Evolutionary conservation across 2,329 filamentous ascomycete genomes (phyloP).

Genomic region (Sporothrix brasiliensis): DNA sequence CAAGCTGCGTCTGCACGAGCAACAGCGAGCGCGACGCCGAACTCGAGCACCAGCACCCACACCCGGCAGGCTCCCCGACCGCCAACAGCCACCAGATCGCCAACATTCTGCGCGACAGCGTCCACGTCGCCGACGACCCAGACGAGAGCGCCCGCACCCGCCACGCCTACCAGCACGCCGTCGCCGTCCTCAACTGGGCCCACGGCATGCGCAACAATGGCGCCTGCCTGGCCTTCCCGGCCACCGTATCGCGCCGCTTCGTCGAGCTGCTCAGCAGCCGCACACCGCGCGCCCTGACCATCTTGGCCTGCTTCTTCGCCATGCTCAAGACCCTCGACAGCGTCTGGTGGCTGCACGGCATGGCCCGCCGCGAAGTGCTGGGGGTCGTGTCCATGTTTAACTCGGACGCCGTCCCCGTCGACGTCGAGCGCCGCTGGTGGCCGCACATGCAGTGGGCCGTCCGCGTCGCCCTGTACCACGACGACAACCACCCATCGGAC

Average conservation of each 20-base stretch:
- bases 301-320: conserved; percentile 68
- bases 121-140: conserved; percentile 26
- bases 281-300: conserved; percentile 63
- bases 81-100: conserved; percentile 39
- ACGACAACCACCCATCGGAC: conserved; percentile 48
- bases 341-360: conserved; percentile 71
- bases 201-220: conserved; percentile 62
- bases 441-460: conserved; percentile 64
- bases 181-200: conserved; percentile 69
- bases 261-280: conserved; percentile 62
- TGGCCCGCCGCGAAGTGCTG: conserved; percentile 66
- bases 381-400: conserved; percentile 64
- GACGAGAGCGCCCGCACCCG: conserved; percentile 45
- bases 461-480: conserved; percentile 61
- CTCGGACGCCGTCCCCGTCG: conserved; percentile 51
- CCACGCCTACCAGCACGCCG: conserved; percentile 64
- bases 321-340: conserved; percentile 63
- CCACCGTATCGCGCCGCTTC: conserved; percentile 64
- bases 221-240: conserved; percentile 64
- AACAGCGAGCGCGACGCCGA: conserved; percentile 18
- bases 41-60: not conserved
- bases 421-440: conserved; percentile 57
- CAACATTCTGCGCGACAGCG: conserved; percentile 41
- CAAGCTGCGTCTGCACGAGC: conserved; percentile 23
- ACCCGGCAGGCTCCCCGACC: not conserved